phyloP scores from a whole-genome alignment of 2,329 filamentous ascomycete species.

The Gaeumannomyces sp. region DNA sequence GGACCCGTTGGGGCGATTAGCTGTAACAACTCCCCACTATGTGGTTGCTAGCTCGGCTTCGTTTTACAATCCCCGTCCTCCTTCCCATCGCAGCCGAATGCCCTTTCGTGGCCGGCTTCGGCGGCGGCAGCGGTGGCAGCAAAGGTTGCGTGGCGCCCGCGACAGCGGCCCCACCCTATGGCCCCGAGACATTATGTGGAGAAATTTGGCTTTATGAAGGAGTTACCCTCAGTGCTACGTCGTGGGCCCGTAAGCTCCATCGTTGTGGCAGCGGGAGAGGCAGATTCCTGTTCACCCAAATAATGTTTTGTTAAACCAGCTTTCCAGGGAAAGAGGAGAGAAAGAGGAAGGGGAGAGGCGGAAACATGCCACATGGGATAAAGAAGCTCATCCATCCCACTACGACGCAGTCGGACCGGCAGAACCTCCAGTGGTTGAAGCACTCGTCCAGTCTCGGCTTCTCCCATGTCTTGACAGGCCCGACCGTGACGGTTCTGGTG shows the following conservation, averaged over 20 bases:
- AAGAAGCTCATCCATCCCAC: background rate
- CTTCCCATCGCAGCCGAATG: background rate
- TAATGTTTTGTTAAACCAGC: background rate
- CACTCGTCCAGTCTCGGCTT: background rate
- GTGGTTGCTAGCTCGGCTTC: too few species aligned
- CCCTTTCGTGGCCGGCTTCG: too few species aligned
- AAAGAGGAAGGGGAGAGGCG: background rate
- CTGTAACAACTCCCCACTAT: too few species aligned
- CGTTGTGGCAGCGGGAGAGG: background rate
- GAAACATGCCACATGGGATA: background rate
- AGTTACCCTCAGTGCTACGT: too few species aligned
- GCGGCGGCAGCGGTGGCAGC: too few species aligned
- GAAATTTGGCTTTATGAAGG: too few species aligned
- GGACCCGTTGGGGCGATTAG: too few species aligned
- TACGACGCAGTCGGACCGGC: background rate
- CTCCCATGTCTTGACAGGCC: background rate
- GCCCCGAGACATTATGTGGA: too few species aligned
- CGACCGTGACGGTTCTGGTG: background rate
- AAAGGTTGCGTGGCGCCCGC: too few species aligned
- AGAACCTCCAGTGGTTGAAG: background rate
- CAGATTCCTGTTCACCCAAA: background rate
- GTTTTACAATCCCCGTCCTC: background rate
- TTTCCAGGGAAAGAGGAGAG: too few species aligned
- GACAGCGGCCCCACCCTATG: too few species aligned
- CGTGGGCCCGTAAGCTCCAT: background rate